phyloP scores from a whole-genome alignment of 176 grass and related monocot genomes.

The Bromus sterilis region DNA sequence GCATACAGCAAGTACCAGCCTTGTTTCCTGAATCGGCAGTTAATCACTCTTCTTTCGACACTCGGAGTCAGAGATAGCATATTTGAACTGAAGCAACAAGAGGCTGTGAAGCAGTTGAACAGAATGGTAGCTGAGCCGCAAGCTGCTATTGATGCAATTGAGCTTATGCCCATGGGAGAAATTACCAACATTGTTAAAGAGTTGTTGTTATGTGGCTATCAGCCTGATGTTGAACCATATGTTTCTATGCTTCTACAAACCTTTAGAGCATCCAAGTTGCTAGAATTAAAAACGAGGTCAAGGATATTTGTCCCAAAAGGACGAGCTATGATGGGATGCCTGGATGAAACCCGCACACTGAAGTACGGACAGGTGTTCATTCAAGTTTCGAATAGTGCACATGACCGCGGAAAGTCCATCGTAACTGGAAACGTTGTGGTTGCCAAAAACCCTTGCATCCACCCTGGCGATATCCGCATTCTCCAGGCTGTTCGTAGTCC shows the following conservation, averaged over 20 bases:
- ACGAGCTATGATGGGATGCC: slow-evolving; percentile 81
- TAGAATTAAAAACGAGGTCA: slow-evolving; percentile 71
- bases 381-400: slow-evolving; percentile 38
- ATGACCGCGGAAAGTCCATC: background rate
- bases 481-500: slow-evolving; percentile 71
- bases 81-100: slow-evolving; percentile 69
- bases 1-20: slow-evolving; percentile 87
- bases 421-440: slow-evolving; percentile 54
- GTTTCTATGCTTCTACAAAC: slow-evolving; percentile 75
- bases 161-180: slow-evolving; percentile 78
- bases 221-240: slow-evolving; percentile 69
- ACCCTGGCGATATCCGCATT: slow-evolving; percentile 74
- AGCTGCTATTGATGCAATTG: slow-evolving; percentile 52
- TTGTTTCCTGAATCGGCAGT: slow-evolving; percentile 73
- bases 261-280: slow-evolving; percentile 66
- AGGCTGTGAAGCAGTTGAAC: slow-evolving; percentile 52
- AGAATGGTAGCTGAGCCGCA: slow-evolving; percentile 57
- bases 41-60: slow-evolving; percentile 90
- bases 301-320: slow-evolving; percentile 75
- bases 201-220: slow-evolving; percentile 56
- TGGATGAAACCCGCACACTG: slow-evolving; percentile 75
- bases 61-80: slow-evolving; percentile 53
- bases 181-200: slow-evolving; percentile 68
- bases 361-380: slow-evolving; percentile 75
- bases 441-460: slow-evolving; percentile 91